Evolutionary conservation across 768 basidiomycete genomes (phyloP).

Genomic region (Pleurotus pulmonarius): DNA sequence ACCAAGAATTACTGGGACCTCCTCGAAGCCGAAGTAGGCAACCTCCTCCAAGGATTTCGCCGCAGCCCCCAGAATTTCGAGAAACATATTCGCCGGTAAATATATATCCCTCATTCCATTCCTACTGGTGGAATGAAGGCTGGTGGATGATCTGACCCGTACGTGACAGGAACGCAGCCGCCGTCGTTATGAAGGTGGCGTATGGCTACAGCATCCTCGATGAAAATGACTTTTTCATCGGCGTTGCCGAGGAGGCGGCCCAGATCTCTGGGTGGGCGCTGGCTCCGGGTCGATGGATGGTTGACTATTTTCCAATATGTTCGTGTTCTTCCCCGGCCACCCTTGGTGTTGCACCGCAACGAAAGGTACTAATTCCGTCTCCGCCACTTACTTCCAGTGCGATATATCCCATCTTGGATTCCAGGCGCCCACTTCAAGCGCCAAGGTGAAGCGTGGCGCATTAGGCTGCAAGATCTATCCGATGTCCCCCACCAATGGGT

Average conservation of each 20-base stretch:
- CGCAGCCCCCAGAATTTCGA: conserved; percentile 26
- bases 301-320: conserved; percentile 39
- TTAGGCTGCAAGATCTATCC: conserved; percentile 29
- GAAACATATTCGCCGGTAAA: conserved; percentile 35
- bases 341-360: background rate
- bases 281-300: conserved; percentile 39
- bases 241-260: conserved; percentile 32
- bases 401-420: conserved; percentile 45
- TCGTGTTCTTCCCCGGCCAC: conserved; percentile 8
- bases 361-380: background rate
- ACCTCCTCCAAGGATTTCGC: conserved; percentile 29
- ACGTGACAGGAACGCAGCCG: conserved; percentile 28
- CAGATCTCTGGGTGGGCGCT: conserved; percentile 37
- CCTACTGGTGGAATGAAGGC: no score
- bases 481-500: conserved; percentile 41
- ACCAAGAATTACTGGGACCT: conserved; percentile 29
- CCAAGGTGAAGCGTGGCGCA: conserved; percentile 37
- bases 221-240: conserved; percentile 33
- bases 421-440: conserved; percentile 48
- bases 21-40: conserved; percentile 30
- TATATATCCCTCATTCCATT: background rate
- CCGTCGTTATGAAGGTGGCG: conserved; percentile 39
- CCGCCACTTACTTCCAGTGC: conserved; percentile 25
- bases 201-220: conserved; percentile 35
- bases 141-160: background rate